Evolutionary conservation across 2,329 filamentous ascomycete genomes (phyloP).

Genomic region (Arthrocladium fulminans): DNA sequence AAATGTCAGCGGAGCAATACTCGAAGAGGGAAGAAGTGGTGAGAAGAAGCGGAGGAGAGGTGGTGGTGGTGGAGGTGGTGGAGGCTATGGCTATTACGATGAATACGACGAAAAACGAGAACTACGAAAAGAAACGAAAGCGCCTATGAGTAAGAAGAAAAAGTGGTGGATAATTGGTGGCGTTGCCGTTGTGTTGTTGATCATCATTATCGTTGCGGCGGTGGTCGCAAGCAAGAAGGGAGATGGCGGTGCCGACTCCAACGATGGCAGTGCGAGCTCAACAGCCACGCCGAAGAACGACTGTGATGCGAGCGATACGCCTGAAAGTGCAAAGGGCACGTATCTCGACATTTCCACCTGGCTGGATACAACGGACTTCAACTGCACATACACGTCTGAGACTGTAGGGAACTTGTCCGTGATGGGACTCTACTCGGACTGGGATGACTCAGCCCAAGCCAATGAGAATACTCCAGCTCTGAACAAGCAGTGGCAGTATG

Average conservation of each 20-base stretch:
- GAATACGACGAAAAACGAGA: constrained; percentile 35
- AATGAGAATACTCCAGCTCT: constrained; percentile 75
- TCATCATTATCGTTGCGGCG: constrained; percentile 61
- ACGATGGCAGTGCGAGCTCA: constrained; percentile 18
- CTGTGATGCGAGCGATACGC: constrained; percentile 49
- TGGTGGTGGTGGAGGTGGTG: constrained; percentile 24
- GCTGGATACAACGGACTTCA: constrained; percentile 85
- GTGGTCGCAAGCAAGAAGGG: constrained; percentile 47
- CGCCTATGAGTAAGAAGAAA: constrained; percentile 30
- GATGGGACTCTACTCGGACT: constrained; percentile 77
- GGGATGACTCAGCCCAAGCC: constrained; percentile 71
- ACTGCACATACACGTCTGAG: constrained; percentile 80
- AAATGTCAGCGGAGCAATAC: constrained; percentile 59
- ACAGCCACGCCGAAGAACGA: constrained; percentile 40
- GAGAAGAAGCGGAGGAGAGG: constrained; percentile 41
- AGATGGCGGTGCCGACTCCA: constrained; percentile 20
- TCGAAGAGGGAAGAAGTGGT: constrained; percentile 54
- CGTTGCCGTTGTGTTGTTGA: constrained; percentile 44
- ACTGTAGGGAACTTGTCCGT: constrained; percentile 79
- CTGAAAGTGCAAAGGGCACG: constrained; percentile 59
- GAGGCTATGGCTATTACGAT: constrained; percentile 29
- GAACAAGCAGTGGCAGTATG: constrained; percentile 69
- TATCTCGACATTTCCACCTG: constrained; percentile 84
- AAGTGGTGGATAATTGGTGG: constrained; percentile 49
- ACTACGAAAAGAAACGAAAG: constrained; percentile 15